phyloP scores from a whole-genome alignment of 1,284 basidiomycete genomes.

The Trichosporon sp. region DNA sequence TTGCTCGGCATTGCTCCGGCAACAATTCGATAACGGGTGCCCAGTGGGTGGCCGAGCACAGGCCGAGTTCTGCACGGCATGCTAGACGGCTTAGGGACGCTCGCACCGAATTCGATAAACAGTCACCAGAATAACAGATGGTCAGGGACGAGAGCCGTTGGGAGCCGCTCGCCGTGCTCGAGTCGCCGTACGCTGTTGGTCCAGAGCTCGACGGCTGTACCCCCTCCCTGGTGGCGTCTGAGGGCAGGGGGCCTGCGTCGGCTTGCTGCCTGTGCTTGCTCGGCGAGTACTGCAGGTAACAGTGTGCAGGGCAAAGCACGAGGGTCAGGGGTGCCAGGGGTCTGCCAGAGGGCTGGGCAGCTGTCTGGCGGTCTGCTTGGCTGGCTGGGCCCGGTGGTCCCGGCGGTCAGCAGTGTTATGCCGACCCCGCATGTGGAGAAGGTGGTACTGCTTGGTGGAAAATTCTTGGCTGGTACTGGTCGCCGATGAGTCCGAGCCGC shows the following conservation, averaged over 20 bases:
- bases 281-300: not conserved
- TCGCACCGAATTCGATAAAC: conserved; percentile 15
- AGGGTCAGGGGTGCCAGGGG: not conserved
- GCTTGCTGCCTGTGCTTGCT: not conserved
- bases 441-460: not conserved
- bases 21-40: conserved; percentile 18
- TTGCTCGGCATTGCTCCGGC: not conserved
- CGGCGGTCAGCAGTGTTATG: conserved; percentile 20
- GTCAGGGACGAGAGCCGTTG: not conserved
- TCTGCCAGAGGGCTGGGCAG: conserved; percentile 3
- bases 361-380: no score
- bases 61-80: not conserved
- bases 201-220: conserved; percentile 7
- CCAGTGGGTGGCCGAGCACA: not conserved
- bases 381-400: conserved; percentile 10
- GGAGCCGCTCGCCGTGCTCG: not conserved
- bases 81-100: not conserved
- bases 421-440: conserved; percentile 19
- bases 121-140: conserved; percentile 19
- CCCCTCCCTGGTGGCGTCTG: conserved; percentile 8
- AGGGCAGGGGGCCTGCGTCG: conserved; percentile 11
- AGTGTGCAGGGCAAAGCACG: not conserved
- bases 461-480: not conserved
- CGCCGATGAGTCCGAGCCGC: conserved; percentile 19
- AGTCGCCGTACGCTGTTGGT: not conserved